Conservation (phyloP, 2,329 filamentous ascomycete genomes). For the Monosporascus cannonballus region DNA sequence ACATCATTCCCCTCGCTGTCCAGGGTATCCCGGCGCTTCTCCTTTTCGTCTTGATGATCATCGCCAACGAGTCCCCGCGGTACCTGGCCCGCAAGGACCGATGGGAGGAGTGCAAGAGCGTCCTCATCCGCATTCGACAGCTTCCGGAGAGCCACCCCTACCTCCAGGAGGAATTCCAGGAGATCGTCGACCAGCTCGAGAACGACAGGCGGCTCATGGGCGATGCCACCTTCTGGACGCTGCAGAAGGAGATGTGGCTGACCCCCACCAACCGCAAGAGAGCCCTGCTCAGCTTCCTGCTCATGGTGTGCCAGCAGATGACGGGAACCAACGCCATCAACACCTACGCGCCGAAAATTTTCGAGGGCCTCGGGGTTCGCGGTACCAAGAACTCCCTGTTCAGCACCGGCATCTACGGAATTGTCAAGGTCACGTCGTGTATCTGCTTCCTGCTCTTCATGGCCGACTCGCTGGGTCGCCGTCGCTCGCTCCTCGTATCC, state of each 20-base stretch:
- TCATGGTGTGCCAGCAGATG: conserved; percentile 68
- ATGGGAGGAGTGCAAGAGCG: conserved; percentile 54
- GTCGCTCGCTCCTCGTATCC: conserved; percentile 50
- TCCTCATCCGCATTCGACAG: conserved; percentile 50
- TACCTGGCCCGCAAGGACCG: conserved; percentile 59
- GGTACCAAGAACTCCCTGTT: conserved; percentile 49
- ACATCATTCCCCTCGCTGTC: conserved; percentile 56
- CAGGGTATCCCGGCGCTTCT: conserved; percentile 57
- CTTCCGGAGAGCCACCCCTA: conserved; percentile 47
- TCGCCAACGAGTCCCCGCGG: conserved; percentile 59
- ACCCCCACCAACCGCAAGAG: conserved; percentile 58
- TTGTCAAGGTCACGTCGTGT: conserved; percentile 56
- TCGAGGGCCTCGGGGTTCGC: conserved; percentile 28
- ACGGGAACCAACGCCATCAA: conserved; percentile 46
- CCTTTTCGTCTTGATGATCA: conserved; percentile 52
- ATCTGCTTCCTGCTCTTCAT: conserved; percentile 52
- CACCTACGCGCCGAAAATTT: conserved; percentile 27
- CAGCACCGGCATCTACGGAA: conserved; percentile 57
- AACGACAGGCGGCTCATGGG: conserved; percentile 53
- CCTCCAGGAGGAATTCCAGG: conserved; percentile 52
- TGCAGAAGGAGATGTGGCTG: conserved; percentile 59
- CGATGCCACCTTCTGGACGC: conserved; percentile 46
- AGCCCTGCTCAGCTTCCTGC: conserved; percentile 52
- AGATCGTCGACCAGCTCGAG: conserved; percentile 57
- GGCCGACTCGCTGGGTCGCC: conserved; percentile 53